phyloP scores from a whole-genome alignment of 768 basidiomycete species.

The Infundibulicybe gibba region DNA sequence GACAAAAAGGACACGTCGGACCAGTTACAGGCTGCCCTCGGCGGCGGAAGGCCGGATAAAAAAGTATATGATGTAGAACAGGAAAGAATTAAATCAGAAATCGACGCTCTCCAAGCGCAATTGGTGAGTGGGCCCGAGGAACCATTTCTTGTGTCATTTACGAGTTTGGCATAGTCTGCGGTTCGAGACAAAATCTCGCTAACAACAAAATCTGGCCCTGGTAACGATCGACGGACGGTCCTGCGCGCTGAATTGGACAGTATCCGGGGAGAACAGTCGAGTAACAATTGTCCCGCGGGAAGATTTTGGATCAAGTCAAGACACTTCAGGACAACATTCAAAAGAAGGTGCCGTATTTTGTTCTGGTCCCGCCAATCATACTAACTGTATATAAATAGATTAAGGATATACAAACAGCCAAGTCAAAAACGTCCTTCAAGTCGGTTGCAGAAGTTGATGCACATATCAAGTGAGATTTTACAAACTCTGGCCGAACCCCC shows the following conservation, averaged over 20 bases:
- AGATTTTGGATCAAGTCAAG: conserved; percentile 78
- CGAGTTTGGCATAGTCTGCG: conserved; percentile 41
- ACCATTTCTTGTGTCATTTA: too few species aligned
- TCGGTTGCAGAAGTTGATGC: conserved; percentile 82
- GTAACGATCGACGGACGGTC: conserved; percentile 65
- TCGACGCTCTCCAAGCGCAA: conserved; percentile 77
- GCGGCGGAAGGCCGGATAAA: conserved; percentile 78
- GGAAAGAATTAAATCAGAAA: conserved; percentile 75
- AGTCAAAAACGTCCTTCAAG: conserved; percentile 77
- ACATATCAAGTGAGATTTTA: conserved; percentile 68
- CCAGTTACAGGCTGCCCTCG: conserved; percentile 20
- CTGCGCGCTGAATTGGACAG: conserved; percentile 80
- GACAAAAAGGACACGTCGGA: conserved; percentile 44
- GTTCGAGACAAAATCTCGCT: conserved; percentile 75
- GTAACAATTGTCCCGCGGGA: conserved; percentile 61
- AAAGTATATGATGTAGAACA: conserved; percentile 82
- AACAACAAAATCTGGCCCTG: conserved; percentile 54
- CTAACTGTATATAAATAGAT: conserved; percentile 39
- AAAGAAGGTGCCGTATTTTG: conserved; percentile 61
- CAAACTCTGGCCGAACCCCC: conserved; percentile 1
- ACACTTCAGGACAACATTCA: conserved; percentile 69
- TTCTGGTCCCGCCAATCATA: not conserved
- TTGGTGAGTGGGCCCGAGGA: conserved; percentile 52
- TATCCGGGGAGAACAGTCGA: conserved; percentile 77
- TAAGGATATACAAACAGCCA: conserved; percentile 82